Base-by-base conservation (phyloP, 768 basidiomycete genomes). In the Podaxis carcinomalis region DNA sequence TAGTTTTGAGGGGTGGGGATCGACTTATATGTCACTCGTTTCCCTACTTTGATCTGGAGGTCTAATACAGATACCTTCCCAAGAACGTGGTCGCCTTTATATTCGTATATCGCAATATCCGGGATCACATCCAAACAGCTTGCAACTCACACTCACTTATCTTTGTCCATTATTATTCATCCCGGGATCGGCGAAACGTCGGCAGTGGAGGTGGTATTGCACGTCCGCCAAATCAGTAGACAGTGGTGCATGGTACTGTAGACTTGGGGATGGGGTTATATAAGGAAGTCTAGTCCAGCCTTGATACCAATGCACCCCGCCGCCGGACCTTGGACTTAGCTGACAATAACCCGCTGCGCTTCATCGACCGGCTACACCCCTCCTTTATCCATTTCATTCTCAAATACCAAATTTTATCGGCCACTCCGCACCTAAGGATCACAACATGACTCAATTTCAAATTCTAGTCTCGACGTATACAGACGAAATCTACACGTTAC, bases 401-500 rank as follows among this genome's bases (percentile, higher is more conserved):
- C 42, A 19, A 21, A 5, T 13, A 57, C 28, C 4, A 25, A 21
- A 0, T 49, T 49, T 23, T 19, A 47, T 23, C 14, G n/a, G 23
- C 9, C n/a, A 49, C 47, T 21, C 47, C 4, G 25, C 4, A 5
- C 3, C 25, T 27, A 14, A 2, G 47, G 21, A 49, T 49, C 0
- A 19, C 21, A 10, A 25, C 16, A 70, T 63, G 66, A 79, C 78
- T 73, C 68, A 67, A 53, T 69, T 75, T 68, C 73, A 68, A 56
- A 89, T 91, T 65, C 72, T 88, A 35, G 85, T 83, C 25, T 83
- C 80, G 52, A 86, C 89, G n/a, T 87, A 86, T 71, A 81, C 87
- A 23, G 75, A 84, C 68, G 77, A 80, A 39, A 79, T 93, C 63
- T 77, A 80, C 40, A 86, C 88, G 1, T 76, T 92, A 56, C 68